A percentile compares a stretch with the other conserved stretches of the same genome.
These are phyloP conservation scores for Petrea volubilis DNA, from an alignment of 257 asterid species.

Conservation along the genomic window DNA sequence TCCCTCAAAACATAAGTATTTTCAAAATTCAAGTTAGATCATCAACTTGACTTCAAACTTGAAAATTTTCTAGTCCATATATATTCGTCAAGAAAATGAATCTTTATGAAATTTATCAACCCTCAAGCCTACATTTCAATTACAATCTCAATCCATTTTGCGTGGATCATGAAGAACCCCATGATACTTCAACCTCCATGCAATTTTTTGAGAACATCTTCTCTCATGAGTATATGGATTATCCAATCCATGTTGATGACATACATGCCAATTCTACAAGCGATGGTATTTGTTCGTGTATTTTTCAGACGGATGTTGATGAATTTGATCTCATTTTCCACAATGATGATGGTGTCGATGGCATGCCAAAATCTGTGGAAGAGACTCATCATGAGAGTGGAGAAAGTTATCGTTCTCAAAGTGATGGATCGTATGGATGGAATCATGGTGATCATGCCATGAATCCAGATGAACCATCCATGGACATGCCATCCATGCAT, in stretches of 20 bases:
- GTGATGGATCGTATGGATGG: background rate
- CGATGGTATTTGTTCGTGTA: background rate
- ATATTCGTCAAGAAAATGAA: conserved; percentile 13
- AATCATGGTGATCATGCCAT: conserved; percentile 20
- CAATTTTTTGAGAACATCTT: conserved; percentile 10
- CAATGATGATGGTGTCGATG: background rate
- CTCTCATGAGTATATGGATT: conserved; percentile 13
- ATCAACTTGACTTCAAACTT: background rate
- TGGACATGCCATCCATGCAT: conserved; percentile 22
- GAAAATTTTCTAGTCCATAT: background rate
- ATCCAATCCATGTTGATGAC: conserved; percentile 4
- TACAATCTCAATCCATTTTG: conserved; percentile 15
- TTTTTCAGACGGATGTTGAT: background rate
- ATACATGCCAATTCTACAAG: background rate
- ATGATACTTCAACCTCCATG: conserved; percentile 7
- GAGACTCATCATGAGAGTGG: conserved; percentile 4
- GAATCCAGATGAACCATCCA: conserved; percentile 6
- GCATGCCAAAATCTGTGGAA: background rate
- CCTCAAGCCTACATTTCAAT: conserved; percentile 12
- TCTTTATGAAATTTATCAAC: conserved; percentile 8
- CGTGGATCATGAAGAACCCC: conserved; percentile 5
- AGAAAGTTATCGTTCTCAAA: background rate
- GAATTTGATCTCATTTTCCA: conserved; percentile 21
- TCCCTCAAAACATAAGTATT: background rate
- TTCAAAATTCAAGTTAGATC: background rate